A percentile compares a stretch with the other conserved stretches of the same genome.
These are phyloP conservation scores for Grifola frondosa DNA, from an alignment of 1,284 basidiomycete genomes.

Conservation along the genomic window DNA sequence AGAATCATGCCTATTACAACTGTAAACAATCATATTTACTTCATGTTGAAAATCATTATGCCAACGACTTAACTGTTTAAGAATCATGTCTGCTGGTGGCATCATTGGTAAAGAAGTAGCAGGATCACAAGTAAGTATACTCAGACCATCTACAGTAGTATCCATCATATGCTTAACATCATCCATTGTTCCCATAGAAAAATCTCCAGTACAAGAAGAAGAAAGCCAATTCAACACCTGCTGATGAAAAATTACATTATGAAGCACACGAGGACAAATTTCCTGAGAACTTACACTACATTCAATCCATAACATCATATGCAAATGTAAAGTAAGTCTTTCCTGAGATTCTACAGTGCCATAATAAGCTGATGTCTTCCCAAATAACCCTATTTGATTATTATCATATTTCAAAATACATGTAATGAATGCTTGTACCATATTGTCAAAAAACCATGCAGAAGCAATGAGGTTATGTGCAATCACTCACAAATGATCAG, in stretches of 20 bases:
- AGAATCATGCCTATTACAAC: neutral
- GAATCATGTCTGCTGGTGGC: neutral
- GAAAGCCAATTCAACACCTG: constrained; percentile 17
- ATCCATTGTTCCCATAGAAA: neutral
- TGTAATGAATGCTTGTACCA: constrained; percentile 3
- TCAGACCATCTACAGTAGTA: too few species aligned
- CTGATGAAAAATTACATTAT: constrained; percentile 16
- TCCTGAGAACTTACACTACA: constrained; percentile 26
- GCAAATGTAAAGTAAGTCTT: constrained; percentile 5
- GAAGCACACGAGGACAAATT: constrained; percentile 22
- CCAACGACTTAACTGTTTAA: neutral
- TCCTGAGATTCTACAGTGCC: constrained; percentile 7
- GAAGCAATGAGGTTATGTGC: constrained; percentile 9
- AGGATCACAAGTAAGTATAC: too few species aligned
- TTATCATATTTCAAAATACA: neutral
- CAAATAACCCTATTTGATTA: constrained; percentile 1
- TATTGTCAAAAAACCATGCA: constrained; percentile 10
- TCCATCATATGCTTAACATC: too few species aligned
- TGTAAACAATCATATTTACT: neutral
- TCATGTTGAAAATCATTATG: neutral
- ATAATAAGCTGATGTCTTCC: constrained; percentile 5
- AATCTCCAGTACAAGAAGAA: constrained; percentile 10
- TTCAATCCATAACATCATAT: constrained; percentile 29
- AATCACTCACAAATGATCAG: constrained; percentile 2
- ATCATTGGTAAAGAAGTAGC: too few species aligned